Percentiles rank a stretch among this genome's conserved stretches.
These are phyloP conservation scores for Coemansia erecta DNA, from an alignment of 192 early-diverging fungal species.

Conservation along the genomic window DNA sequence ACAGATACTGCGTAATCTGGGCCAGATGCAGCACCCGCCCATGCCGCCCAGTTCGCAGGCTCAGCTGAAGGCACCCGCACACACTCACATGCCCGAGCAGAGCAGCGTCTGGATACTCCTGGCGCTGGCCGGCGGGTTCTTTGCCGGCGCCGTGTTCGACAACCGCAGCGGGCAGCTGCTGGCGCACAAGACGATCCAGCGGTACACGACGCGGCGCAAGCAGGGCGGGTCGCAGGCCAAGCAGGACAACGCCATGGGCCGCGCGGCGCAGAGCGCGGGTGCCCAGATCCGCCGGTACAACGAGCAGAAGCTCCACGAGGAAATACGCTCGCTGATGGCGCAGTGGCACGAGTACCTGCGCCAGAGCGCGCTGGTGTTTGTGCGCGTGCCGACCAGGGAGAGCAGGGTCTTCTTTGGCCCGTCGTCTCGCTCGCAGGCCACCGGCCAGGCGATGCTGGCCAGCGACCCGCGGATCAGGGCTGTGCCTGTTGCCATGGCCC, in stretches of 20 bases:
- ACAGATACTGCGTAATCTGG: slow-evolving; percentile 16
- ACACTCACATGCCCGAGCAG: background rate
- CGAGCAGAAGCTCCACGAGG: slow-evolving; percentile 75
- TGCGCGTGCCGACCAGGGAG: slow-evolving; percentile 56
- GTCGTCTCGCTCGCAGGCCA: background rate
- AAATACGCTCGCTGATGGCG: slow-evolving; percentile 70
- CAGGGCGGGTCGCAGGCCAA: slow-evolving; percentile 91
- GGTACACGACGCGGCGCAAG: slow-evolving; percentile 94
- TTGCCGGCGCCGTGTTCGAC: slow-evolving; percentile 87
- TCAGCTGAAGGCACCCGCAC: slow-evolving; percentile 8
- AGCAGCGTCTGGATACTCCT: slow-evolving; percentile 69
- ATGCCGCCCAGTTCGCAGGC: slow-evolving; percentile 14
- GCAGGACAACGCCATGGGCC: slow-evolving; percentile 80
- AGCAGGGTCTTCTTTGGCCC: slow-evolving; percentile 23
- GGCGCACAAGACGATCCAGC: slow-evolving; percentile 90
- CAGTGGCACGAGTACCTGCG: slow-evolving; percentile 71
- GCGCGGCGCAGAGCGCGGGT: slow-evolving; percentile 79
- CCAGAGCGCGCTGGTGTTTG: slow-evolving; percentile 67
- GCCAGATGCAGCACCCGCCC: slow-evolving; percentile 24
- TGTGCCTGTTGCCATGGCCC: slow-evolving; percentile 75
- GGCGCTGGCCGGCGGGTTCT: slow-evolving; percentile 83
- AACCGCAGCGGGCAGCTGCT: slow-evolving; percentile 59
- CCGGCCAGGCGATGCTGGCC: slow-evolving; percentile 16
- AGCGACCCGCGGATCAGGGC: slow-evolving; percentile 59
- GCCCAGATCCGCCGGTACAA: slow-evolving; percentile 88